Conservation (phyloP, 441 rosid species). For the Adansonia rubrostipa region DNA sequence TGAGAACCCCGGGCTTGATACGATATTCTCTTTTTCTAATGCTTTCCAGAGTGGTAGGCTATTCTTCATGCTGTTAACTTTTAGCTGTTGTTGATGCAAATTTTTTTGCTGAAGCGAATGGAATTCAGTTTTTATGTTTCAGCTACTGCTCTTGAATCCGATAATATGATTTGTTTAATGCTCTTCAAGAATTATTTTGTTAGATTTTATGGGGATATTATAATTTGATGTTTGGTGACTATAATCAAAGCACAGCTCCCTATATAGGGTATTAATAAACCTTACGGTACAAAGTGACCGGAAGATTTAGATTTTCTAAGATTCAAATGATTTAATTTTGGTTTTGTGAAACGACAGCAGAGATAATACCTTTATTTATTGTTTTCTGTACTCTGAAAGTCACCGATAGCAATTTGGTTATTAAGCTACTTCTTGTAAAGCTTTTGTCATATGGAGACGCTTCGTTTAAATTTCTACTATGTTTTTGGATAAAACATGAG, state of each 20-base stretch:
- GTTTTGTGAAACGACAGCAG: not conserved
- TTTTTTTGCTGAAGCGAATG: conserved; percentile 10
- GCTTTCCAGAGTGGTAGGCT: conserved; percentile 9
- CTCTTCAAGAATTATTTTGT: conserved; percentile 7
- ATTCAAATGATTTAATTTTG: conserved; percentile 3
- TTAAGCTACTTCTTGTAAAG: not conserved
- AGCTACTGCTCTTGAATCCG: not conserved
- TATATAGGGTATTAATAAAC: not conserved
- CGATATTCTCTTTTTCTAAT: not conserved
- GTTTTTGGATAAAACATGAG: not conserved
- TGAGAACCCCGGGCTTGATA: not conserved
- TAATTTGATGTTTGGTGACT: not conserved
- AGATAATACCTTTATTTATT: not conserved
- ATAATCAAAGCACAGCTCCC: not conserved
- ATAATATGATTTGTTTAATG: not conserved
- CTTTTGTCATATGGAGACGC: not conserved
- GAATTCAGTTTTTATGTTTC: conserved; percentile 10
- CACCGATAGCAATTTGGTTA: not conserved
- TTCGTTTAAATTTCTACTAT: not conserved
- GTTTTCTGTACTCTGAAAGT: not conserved
- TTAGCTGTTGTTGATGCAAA: not conserved
- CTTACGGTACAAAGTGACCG: conserved; percentile 5
- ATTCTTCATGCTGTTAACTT: not conserved
- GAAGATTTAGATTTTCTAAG: conserved; percentile 10
- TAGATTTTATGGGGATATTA: not conserved